Base-by-base conservation (phyloP, 306 rosid species). In the Macrotyloma uniflorum region DNA sequence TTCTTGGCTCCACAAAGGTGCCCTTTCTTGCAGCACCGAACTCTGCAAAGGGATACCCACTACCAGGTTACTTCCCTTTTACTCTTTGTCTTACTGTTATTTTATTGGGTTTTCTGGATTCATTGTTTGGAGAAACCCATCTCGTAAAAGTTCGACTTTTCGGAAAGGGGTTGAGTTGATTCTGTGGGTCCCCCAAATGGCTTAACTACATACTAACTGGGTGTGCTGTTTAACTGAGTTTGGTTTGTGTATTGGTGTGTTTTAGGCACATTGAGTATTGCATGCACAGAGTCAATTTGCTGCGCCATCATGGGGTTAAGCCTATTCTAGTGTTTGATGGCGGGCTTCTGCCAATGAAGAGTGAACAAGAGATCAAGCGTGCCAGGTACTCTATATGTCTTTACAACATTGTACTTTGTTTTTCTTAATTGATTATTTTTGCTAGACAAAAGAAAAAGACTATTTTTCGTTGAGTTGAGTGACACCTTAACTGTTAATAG, bases 1-100 rank as follows among this genome's bases (percentile, higher is more conserved):
- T 72, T 95, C 98, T 72, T 95, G 99, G 98, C 98, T 95, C 49
- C 98, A 95, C 82, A 91, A 91, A 83, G 98, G 98, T 26, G 97
- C 98, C 45, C 80, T 95, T 30, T 92, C 90, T 71, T 95, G 98
- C 85, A 95, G 98, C 90, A 87, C 80, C 16, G 88, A 95, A 35
- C 93, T 92, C 76, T 95, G 98, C 86, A 88, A 95, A 66, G 88
- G 84, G 66, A 58, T 89, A 45, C 92, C 96, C 90, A 89, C 97
- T 42, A 70, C 92, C 83, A 94, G 94, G 98, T 93, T 12, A 15
- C 6, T 2, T 32, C 22, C n/a, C 20, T 67, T 42, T 42, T 20
- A 40, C 35, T 1, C n/a, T 42, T 42, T 12, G 43, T 28, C 13
- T 16, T 8, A 14, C 14, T 5, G 7, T 24, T 57, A 19, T 1